A percentile compares a stretch with the other conserved stretches of the same genome.
These are phyloP conservation scores for Macadamia integrifolia DNA, from an alignment of 164 flowering plant species.

Conservation along the genomic window DNA sequence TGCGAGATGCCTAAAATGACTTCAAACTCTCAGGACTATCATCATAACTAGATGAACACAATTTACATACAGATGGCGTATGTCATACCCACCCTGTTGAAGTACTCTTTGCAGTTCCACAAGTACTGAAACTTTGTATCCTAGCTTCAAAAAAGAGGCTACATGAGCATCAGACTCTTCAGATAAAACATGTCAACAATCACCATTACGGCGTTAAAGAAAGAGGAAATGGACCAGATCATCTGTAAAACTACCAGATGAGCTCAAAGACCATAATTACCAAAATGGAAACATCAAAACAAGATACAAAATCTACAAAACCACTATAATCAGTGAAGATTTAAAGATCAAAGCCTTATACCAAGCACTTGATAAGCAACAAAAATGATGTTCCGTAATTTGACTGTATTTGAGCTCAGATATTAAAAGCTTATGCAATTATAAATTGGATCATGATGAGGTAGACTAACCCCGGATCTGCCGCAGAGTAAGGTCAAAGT, in stretches of 20 bases:
- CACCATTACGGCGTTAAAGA: background rate
- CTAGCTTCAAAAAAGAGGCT: constrained; percentile 51
- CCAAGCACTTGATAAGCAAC: no score
- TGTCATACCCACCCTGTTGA: constrained; percentile 47
- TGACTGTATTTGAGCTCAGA: no score
- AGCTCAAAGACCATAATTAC: background rate
- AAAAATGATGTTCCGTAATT: no score
- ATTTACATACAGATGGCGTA: background rate
- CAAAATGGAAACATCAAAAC: background rate
- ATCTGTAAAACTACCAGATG: background rate
- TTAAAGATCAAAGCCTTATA: background rate
- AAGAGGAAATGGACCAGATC: background rate
- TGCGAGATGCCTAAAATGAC: constrained; percentile 62
- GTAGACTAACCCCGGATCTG: no score
- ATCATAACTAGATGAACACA: background rate
- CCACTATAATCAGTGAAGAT: background rate
- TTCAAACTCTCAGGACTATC: background rate
- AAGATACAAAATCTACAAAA: background rate
- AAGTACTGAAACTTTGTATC: constrained; percentile 77
- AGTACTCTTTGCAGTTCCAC: constrained; percentile 90
- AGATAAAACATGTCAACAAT: constrained; percentile 1
- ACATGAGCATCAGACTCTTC: constrained; percentile 14
- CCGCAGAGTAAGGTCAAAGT: no score
- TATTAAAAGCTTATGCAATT: no score
- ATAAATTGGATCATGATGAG: no score